These are phyloP conservation scores for Mucor piriformis DNA, from an alignment of 371 early-diverging fungal species.

Conservation along the genomic window DNA sequence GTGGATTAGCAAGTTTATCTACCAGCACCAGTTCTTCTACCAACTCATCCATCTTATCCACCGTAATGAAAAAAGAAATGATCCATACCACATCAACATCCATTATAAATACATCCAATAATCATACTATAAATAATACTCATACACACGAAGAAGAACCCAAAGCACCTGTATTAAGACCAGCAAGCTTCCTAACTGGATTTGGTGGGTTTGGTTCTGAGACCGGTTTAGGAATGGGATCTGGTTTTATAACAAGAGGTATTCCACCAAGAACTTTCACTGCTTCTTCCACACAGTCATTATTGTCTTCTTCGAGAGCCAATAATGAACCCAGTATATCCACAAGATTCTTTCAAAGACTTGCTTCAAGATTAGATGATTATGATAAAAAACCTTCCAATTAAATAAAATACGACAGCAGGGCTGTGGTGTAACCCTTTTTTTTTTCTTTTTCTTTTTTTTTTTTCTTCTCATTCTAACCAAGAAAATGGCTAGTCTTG, in stretches of 20 bases:
- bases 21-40: conserved; percentile 39
- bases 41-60: conserved; percentile 26
- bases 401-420: background rate
- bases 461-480: background rate
- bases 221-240: conserved; percentile 26
- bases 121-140: conserved; percentile 6
- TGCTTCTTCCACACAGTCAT: background rate
- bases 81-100: conserved; percentile 6
- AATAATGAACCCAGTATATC: conserved; percentile 45
- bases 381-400: conserved; percentile 30
- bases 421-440: background rate
- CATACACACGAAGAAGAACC: conserved; percentile 5
- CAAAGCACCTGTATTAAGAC: conserved; percentile 31
- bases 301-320: background rate
- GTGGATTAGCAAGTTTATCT: conserved; percentile 29
- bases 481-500: conserved; percentile 15
- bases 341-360: conserved; percentile 50
- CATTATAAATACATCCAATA: conserved; percentile 4
- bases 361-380: conserved; percentile 45
- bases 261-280: conserved; percentile 31
- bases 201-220: conserved; percentile 37
- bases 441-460: conserved; percentile 3
- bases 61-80: conserved; percentile 26
- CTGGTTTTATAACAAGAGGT: conserved; percentile 37
- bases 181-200: conserved; percentile 48